phyloP scores from a whole-genome alignment of 1,284 basidiomycete species.

The Trichosporon sp. region DNA sequence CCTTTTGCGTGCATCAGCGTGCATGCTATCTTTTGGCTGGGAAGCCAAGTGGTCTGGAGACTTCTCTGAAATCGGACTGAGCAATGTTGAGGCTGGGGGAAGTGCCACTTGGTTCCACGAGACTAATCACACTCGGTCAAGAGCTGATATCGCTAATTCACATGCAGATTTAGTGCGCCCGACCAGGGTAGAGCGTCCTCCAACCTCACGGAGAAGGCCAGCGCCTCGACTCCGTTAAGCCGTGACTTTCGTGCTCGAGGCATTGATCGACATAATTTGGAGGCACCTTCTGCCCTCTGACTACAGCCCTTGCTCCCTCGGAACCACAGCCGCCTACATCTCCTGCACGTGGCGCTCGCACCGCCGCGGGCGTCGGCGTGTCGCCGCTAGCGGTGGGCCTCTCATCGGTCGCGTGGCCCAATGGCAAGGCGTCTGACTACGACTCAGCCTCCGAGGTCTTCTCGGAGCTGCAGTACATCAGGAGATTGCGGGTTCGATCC shows the following conservation, averaged over 20 bases:
- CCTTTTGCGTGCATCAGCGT: constrained; percentile 1
- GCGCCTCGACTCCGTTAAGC: no score
- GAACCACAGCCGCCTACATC: background rate
- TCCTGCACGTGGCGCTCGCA: background rate
- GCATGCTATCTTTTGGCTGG: background rate
- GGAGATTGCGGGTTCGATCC: background rate
- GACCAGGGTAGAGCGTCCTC: no score
- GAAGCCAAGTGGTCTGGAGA: no score
- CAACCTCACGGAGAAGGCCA: no score
- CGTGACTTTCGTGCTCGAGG: no score
- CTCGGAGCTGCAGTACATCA: background rate
- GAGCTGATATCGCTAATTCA: no score
- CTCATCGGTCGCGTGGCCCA: background rate
- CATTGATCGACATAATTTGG: no score
- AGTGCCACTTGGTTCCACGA: background rate
- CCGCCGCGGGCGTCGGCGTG: background rate
- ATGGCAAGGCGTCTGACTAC: background rate
- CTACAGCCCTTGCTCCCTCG: no score
- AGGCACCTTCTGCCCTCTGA: no score
- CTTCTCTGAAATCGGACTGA: no score
- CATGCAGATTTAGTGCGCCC: no score
- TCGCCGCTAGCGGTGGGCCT: background rate
- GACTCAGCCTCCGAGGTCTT: background rate
- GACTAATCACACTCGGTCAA: no score
- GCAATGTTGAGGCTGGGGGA: background rate